Percentiles rank a stretch among this genome's conserved stretches.
Conservation (phyloP, 2,329 filamentous ascomycete genomes). For the Penicillium brasilianum region DNA sequence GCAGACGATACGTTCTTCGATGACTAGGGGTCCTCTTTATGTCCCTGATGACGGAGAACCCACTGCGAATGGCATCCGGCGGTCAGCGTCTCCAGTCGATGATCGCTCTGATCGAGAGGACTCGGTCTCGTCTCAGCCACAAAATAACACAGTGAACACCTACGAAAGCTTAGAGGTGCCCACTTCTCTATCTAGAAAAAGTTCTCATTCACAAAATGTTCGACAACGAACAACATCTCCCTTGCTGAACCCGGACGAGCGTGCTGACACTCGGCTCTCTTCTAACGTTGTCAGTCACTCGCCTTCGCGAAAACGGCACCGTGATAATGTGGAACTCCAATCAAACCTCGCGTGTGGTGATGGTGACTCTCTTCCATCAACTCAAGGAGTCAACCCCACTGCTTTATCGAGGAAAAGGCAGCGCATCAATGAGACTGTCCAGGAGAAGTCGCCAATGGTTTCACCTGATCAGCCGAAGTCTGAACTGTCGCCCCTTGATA, state of each 20-base stretch:
- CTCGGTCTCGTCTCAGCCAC: slow-evolving; percentile 10
- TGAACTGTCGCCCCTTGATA: background rate
- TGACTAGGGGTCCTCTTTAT: background rate
- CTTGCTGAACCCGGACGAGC: background rate
- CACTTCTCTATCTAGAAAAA: background rate
- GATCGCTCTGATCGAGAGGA: background rate
- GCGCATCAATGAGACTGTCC: slow-evolving; percentile 7
- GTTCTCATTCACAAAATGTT: background rate
- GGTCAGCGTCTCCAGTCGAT: background rate
- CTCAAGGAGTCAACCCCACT: background rate
- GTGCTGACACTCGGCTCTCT: background rate
- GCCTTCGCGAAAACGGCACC: slow-evolving; percentile 21
- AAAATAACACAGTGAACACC: background rate
- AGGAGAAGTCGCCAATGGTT: background rate
- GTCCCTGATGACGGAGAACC: background rate
- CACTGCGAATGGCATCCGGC: background rate
- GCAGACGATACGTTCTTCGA: background rate
- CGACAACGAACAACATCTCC: background rate
- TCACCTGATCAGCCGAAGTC: background rate
- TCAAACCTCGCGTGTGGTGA: background rate
- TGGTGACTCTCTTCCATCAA: background rate
- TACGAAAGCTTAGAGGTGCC: background rate
- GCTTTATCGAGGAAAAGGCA: slow-evolving; percentile 24
- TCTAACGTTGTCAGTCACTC: background rate
- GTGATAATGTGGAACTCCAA: slow-evolving; percentile 8